These are phyloP conservation scores for Hanseniaspora meyeri DNA, from an alignment of 805 yeast genomes.

Conservation along the genomic window DNA sequence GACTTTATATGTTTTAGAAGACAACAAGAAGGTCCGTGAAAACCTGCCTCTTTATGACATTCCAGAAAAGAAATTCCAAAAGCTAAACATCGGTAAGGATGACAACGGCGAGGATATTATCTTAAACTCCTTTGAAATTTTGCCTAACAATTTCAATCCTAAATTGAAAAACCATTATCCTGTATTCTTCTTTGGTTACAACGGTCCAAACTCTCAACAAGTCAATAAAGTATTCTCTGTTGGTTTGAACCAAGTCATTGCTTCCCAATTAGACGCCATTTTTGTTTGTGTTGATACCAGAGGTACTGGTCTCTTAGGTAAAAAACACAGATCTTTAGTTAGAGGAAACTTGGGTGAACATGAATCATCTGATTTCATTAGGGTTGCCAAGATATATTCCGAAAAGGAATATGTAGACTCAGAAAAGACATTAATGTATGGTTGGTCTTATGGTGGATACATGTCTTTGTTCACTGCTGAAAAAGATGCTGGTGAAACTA, in stretches of 20 bases:
- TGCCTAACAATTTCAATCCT: conserved; percentile 61
- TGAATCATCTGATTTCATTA: conserved; percentile 78
- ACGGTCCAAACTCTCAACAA: conserved; percentile 89
- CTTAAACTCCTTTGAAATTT: conserved; percentile 61
- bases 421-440: conserved; percentile 75
- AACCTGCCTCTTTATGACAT: conserved; percentile 36
- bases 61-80: conserved; percentile 46
- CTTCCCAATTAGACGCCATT: conserved; percentile 66
- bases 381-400: conserved; percentile 68
- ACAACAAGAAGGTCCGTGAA: conserved; percentile 32
- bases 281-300: conserved; percentile 95
- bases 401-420: conserved; percentile 51
- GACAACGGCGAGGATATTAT: conserved; percentile 34
- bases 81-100: conserved; percentile 40
- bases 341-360: conserved; percentile 69
- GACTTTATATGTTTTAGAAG: conserved; percentile 27
- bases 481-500: conserved; percentile 58
- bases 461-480: conserved; percentile 84
- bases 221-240: conserved; percentile 52
- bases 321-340: conserved; percentile 62
- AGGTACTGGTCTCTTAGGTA: conserved; percentile 87
- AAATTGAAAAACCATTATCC: conserved; percentile 51
- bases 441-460: conserved; percentile 97
- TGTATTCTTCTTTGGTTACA: conserved; percentile 77
- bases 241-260: conserved; percentile 60